Base-by-base conservation (phyloP, 1,139 yeast species). In the Taiozyma sp. region DNA sequence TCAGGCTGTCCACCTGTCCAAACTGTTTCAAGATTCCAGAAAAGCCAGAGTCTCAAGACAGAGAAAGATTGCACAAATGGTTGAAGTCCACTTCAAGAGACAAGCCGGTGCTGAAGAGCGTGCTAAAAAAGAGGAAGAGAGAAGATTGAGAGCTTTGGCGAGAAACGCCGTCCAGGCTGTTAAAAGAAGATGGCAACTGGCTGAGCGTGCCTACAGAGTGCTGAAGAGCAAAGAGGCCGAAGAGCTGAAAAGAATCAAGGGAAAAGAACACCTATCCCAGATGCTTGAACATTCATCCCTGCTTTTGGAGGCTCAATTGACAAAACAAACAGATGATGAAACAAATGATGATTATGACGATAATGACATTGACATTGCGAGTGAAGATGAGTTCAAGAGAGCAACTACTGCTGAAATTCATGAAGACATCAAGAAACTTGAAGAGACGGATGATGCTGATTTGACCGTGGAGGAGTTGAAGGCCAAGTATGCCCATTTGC, bases 261-360 rank as follows among this genome's bases (percentile, higher is more conserved):
- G 97, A 39, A 87, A 93, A 64, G 87, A 88, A 58, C 97, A 91
- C 64, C 75, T 93, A 55, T 84, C 90, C 55, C 86, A 88, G 64
- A 91, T 93, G 77, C 72, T 93, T 55, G 96, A 91, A 60, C 95
- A 91, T 61, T 89, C 97, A 30, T 89, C 97, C 0, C 93, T 88
- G 63, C 76, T 93, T 46, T 73, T 93, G 40, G 97, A 90, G 57
- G 95, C 96, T 0, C 96, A 93, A 57, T 69, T 87, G 49, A 77
- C 79, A 43, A 68, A 71, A 56, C 51, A 58, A 44, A 32, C 62
- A 54, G 62, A 59, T 32, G 57, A 55, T 13, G 62, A 54, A 22
- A 47, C 44, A 30, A 60, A 48, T 14, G 73, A 62, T 14, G 75
- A 70, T 14, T 60, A 53, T n/a, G 56, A 50, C 19, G 53, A 49